Percentiles rank a stretch among this genome's conserved stretches.
These are phyloP conservation scores for Termitomyces sp. DNA, from an alignment of 768 basidiomycete genomes.

Conservation along the genomic window DNA sequence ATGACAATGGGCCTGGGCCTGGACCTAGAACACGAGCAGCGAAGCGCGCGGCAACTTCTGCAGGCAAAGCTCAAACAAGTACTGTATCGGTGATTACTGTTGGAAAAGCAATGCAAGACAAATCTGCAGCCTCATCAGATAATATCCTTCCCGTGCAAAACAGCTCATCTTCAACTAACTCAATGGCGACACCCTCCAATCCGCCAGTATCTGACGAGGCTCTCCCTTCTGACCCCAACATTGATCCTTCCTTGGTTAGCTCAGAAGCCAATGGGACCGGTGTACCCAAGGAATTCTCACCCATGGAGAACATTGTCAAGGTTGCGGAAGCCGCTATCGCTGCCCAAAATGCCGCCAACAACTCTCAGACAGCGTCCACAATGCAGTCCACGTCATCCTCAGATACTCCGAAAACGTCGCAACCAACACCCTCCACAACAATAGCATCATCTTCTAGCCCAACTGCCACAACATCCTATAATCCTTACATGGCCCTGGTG, in stretches of 20 bases:
- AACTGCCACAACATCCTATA: slow-evolving; percentile 17
- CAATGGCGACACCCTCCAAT: not conserved
- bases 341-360: slow-evolving; percentile 22
- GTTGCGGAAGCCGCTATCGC: slow-evolving; percentile 34
- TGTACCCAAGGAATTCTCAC: slow-evolving; percentile 12
- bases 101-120: slow-evolving; percentile 7
- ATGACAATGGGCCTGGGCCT: slow-evolving; percentile 3
- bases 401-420: not conserved
- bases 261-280: slow-evolving; percentile 1
- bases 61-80: slow-evolving; percentile 5
- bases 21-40: slow-evolving; percentile 10
- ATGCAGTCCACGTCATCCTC: slow-evolving; percentile 3
- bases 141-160: not conserved
- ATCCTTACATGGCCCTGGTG: slow-evolving; percentile 19
- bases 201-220: not conserved
- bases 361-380: slow-evolving; percentile 2
- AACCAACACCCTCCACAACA: not conserved
- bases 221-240: slow-evolving; percentile 6
- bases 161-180: not conserved
- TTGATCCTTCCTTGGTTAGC: slow-evolving; percentile 14
- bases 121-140: slow-evolving; percentile 8
- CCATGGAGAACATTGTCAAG: slow-evolving; percentile 31
- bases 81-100: slow-evolving; percentile 6
- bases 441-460: slow-evolving; percentile 5
- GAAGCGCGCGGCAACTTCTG: slow-evolving; percentile 9